These are phyloP conservation scores for Heritiera littoralis DNA, from an alignment of 345 rosid species.

Conservation along the genomic window DNA sequence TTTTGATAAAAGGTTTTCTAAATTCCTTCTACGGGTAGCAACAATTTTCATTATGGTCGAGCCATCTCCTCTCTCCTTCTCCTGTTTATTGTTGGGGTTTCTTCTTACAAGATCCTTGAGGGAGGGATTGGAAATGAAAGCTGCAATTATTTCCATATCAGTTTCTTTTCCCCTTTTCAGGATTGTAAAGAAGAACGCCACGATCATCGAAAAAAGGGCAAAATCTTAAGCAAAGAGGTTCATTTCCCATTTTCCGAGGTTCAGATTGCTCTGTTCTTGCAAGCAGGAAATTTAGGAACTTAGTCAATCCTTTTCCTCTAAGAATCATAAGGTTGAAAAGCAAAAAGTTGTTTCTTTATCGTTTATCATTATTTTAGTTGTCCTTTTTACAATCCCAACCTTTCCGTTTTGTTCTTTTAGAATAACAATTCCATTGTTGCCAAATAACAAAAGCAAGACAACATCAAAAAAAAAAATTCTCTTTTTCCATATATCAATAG, in stretches of 20 bases:
- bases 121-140: background rate
- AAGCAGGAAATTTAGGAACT: background rate
- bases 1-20: no score
- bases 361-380: background rate
- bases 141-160: no score
- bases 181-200: background rate
- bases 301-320: background rate
- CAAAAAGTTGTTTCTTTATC: background rate
- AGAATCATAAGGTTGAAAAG: slow-evolving; percentile 10
- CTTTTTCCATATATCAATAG: background rate
- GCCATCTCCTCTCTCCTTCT: background rate
- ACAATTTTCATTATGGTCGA: no score
- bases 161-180: slow-evolving; percentile 14
- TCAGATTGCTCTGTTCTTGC: background rate
- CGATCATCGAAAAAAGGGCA: background rate
- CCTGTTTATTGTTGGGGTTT: background rate
- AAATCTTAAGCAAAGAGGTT: background rate
- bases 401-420: slow-evolving; percentile 10
- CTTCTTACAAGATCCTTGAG: background rate
- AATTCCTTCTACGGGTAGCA: no score
- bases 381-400: background rate
- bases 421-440: background rate
- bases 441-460: background rate
- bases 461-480: background rate
- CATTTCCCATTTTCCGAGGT: background rate